Base-by-base conservation (phyloP, 176 grass and related monocot species). In the Cymbopogon citratus region DNA sequence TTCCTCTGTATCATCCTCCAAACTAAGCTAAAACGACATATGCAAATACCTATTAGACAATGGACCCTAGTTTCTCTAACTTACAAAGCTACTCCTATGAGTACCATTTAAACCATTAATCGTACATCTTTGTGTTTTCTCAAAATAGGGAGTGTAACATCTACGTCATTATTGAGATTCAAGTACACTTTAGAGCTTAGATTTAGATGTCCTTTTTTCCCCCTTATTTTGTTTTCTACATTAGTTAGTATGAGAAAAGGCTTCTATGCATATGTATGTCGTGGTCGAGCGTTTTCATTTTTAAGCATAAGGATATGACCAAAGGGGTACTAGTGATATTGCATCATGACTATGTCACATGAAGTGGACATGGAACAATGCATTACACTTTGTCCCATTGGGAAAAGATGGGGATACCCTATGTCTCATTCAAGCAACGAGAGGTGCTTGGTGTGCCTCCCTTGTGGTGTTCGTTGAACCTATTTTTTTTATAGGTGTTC, bases 401-500 rank as follows among this genome's bases (percentile, higher is more conserved):
- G 29, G 7, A 69, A 85, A 81, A 19, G 31, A 24, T 8, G 29
- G 16, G 71, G 81, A 76, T 87, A 40, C 75, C 61, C 38, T 62
- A 9, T 76, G 84, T 80, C 84, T 69, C 21, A 60, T 74, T 83
- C 80, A 61, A 59, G 77, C 23, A 63, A 19, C 9, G 9, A 52
- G 75, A 77, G 5, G 27, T 25, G 18, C 63, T 38, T 6, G 39
- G 28, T 85, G 28, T 39, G n/a, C n/a, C 62, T 21, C 63, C 27
- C 26, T 48, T 64, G 33, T 74, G 76, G 68, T 29, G 41, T 73
- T 79, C 16, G 27, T 70, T 66, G 12, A 64, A 23, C 56, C 67
- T 29, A 28, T 38, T 52, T 48, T 45, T n/a, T n/a, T n/a, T n/a
- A n/a, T n/a, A n/a, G 76, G 68, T 29, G 41, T 73, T 79, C 16